phyloP scores from a whole-genome alignment of 2,329 filamentous ascomycete species.

The Microcera coccophila region DNA sequence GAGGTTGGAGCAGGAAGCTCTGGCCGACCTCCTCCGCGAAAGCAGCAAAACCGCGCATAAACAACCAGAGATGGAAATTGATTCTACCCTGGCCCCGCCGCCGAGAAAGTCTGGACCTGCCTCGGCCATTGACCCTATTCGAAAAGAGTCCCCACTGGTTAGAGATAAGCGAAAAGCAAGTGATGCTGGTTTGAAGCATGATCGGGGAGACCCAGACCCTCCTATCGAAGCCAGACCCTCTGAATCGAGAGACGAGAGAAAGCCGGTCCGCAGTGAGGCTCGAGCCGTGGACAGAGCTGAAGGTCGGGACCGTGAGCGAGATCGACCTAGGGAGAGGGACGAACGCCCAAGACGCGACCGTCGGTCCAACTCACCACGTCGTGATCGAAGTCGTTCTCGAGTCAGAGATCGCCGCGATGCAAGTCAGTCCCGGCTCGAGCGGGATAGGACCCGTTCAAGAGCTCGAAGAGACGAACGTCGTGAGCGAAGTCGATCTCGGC shows the following conservation, averaged over 20 bases:
- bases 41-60: constrained; percentile 49
- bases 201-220: constrained; percentile 33
- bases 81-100: constrained; percentile 53
- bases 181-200: constrained; percentile 31
- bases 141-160: constrained; percentile 42
- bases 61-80: constrained; percentile 54
- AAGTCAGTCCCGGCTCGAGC: constrained; percentile 34
- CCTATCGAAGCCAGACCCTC: constrained; percentile 27
- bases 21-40: constrained; percentile 57
- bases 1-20: constrained; percentile 54
- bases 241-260: constrained; percentile 28
- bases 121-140: constrained; percentile 57
- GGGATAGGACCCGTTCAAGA: constrained; percentile 41
- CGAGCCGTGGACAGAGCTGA: constrained; percentile 25
- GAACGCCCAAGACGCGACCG: constrained; percentile 33
- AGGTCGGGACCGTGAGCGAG: constrained; percentile 24
- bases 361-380: constrained; percentile 38
- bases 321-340: constrained; percentile 21
- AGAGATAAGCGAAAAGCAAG: constrained; percentile 39
- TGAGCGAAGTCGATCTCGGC: constrained; percentile 34
- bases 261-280: constrained; percentile 33
- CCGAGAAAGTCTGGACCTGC: constrained; percentile 50
- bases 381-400: constrained; percentile 34
- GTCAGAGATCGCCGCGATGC: constrained; percentile 33
- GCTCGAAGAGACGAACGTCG: constrained; percentile 30